phyloP scores from a whole-genome alignment of 2,329 filamentous ascomycete species.

The Aspergillus persii region DNA sequence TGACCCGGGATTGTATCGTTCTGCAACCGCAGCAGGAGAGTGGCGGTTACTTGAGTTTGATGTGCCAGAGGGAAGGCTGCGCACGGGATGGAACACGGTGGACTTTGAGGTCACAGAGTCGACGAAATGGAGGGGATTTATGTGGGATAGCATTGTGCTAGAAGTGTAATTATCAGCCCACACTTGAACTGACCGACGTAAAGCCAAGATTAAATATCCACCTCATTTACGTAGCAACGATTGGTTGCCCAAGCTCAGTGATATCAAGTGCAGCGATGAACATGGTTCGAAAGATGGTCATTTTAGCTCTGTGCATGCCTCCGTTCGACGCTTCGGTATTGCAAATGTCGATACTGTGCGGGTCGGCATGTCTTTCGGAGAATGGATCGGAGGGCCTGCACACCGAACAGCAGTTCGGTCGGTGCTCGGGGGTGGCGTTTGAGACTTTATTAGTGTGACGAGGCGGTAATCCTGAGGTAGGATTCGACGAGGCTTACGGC shows the following conservation, averaged over 20 bases:
- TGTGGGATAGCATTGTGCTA: slow-evolving; percentile 44
- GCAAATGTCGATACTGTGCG: neutral
- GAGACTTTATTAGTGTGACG: neutral
- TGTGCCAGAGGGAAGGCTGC: slow-evolving; percentile 29
- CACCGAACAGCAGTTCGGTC: neutral
- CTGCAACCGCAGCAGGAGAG: slow-evolving; percentile 48
- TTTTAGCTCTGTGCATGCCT: neutral
- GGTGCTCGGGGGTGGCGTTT: neutral
- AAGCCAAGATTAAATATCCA: no score
- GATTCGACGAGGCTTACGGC: neutral
- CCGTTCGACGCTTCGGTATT: neutral
- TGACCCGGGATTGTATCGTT: slow-evolving; percentile 51
- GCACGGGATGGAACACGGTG: slow-evolving; percentile 34
- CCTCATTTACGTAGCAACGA: no score
- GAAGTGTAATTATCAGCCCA: slow-evolving; percentile 17
- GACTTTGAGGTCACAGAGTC: slow-evolving; percentile 38
- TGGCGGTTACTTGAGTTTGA: slow-evolving; percentile 48
- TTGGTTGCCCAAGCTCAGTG: no score
- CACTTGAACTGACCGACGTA: no score
- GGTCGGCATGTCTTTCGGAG: neutral
- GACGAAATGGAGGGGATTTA: slow-evolving; percentile 40
- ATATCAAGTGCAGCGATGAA: no score
- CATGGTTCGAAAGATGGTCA: neutral
- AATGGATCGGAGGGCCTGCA: neutral
- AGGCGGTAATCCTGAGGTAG: neutral